Evolutionary conservation across 306 rosid species (phyloP).

Genomic region (Quercus dentata): DNA sequence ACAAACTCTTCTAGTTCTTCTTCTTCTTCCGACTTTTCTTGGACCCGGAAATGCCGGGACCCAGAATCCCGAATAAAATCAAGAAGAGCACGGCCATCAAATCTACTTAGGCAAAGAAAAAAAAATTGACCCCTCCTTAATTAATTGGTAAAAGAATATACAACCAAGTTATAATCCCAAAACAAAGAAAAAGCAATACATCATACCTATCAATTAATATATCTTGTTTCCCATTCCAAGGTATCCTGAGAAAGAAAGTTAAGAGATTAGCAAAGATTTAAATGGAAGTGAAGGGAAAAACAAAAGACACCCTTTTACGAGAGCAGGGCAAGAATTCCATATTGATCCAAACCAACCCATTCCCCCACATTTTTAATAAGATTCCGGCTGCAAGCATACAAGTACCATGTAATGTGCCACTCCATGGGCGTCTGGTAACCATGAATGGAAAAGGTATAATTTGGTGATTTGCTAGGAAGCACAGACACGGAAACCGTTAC

Average conservation of each 20-base stretch:
- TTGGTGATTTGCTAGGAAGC: no score
- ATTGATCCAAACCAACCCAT: background rate
- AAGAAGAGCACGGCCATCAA: conserved; percentile 97
- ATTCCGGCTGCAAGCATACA: background rate
- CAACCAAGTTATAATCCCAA: background rate
- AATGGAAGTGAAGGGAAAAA: background rate
- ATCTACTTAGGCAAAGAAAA: conserved; percentile 46
- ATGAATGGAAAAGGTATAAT: no score
- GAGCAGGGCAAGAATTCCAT: background rate
- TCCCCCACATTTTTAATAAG: background rate
- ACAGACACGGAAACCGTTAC: no score
- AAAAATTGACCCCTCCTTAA: background rate
- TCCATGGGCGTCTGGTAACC: no score
- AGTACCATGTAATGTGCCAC: background rate
- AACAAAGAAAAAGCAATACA: background rate
- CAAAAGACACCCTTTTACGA: background rate
- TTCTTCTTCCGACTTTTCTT: conserved; percentile 85
- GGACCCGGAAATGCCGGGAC: conserved; percentile 53
- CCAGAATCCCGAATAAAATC: conserved; percentile 88
- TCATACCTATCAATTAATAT: conserved; percentile 78
- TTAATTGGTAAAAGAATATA: background rate
- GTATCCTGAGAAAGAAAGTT: conserved; percentile 63
- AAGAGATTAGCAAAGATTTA: background rate
- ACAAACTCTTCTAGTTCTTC: conserved; percentile 99
- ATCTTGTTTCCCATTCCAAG: conserved; percentile 98